phyloP scores from a whole-genome alignment of 805 yeast species.

The Suhomyces sp. region DNA sequence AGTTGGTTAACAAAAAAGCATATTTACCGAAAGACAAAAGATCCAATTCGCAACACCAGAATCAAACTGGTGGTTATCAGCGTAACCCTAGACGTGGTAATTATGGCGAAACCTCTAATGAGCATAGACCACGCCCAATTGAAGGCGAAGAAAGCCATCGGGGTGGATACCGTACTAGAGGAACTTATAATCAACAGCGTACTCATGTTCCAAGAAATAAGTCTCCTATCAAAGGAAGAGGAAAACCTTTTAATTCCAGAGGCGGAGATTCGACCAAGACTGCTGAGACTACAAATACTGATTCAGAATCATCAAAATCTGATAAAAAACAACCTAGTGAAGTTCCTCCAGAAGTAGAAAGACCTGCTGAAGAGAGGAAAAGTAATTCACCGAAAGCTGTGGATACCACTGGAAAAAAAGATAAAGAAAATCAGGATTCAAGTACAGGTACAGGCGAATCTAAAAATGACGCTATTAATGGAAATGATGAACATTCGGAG shows the following conservation, averaged over 20 bases:
- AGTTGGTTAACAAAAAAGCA: constrained; percentile 21
- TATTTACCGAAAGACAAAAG: constrained; percentile 15
- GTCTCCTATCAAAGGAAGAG: background rate
- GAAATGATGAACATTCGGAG: too few relatives aligned
- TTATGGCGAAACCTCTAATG: background rate
- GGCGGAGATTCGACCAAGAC: too few relatives aligned
- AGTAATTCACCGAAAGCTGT: too few relatives aligned
- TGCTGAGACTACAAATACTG: too few relatives aligned
- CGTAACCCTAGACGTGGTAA: constrained; percentile 1
- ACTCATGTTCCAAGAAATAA: background rate
- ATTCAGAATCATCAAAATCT: too few relatives aligned
- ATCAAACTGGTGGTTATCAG: background rate
- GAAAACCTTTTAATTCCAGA: background rate
- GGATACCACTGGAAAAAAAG: too few relatives aligned
- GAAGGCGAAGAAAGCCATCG: constrained; percentile 1
- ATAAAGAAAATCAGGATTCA: too few relatives aligned
- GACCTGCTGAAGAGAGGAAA: too few relatives aligned
- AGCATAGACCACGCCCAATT: background rate
- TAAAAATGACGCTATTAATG: too few relatives aligned
- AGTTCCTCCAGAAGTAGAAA: too few relatives aligned
- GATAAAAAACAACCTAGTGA: too few relatives aligned
- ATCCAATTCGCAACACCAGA: background rate
- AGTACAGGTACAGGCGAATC: too few relatives aligned
- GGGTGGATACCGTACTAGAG: constrained; percentile 1
- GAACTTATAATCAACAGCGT: constrained; percentile 1